phyloP scores from a whole-genome alignment of 805 yeast genomes.

The Lipomyces sp. region DNA sequence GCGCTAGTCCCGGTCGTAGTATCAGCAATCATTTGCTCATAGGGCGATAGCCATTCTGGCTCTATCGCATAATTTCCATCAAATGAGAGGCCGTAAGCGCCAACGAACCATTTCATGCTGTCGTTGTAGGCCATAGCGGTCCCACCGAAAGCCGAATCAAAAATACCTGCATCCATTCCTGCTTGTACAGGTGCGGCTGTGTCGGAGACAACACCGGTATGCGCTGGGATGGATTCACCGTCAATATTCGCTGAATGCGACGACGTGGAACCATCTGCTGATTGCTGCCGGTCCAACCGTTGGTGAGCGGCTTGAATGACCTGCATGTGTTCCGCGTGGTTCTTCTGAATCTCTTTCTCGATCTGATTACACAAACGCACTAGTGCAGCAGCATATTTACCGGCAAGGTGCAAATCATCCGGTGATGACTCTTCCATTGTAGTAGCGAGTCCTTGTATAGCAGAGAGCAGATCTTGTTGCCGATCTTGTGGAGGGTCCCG shows the following conservation, averaged over 20 bases:
- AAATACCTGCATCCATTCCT: conserved; percentile 4
- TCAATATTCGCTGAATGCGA: not conserved
- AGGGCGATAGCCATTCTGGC: conserved; percentile 16
- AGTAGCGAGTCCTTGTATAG: conserved; percentile 72
- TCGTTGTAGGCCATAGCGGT: conserved; percentile 24
- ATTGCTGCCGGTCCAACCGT: not conserved
- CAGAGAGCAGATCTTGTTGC: conserved; percentile 62
- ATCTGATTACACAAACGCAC: conserved; percentile 26
- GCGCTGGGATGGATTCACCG: not conserved
- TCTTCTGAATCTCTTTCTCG: conserved; percentile 24
- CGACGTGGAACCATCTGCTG: not conserved
- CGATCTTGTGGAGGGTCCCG: conserved; percentile 38
- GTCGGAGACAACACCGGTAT: not conserved
- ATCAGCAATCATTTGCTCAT: not conserved
- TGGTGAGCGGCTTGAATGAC: conserved; percentile 6
- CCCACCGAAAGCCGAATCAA: conserved; percentile 17
- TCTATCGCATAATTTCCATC: conserved; percentile 28
- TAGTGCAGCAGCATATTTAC: conserved; percentile 33
- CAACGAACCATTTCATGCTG: conserved; percentile 32
- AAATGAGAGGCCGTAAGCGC: conserved; percentile 31
- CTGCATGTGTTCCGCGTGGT: conserved; percentile 13
- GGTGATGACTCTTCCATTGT: conserved; percentile 83
- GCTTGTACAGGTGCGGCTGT: not conserved
- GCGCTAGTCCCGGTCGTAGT: conserved; percentile 10
- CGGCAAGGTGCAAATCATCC: conserved; percentile 81